Conservation (phyloP, 225 moss, liverwort and hornwort genomes). For the Pseudisothecium myosuroides region DNA sequence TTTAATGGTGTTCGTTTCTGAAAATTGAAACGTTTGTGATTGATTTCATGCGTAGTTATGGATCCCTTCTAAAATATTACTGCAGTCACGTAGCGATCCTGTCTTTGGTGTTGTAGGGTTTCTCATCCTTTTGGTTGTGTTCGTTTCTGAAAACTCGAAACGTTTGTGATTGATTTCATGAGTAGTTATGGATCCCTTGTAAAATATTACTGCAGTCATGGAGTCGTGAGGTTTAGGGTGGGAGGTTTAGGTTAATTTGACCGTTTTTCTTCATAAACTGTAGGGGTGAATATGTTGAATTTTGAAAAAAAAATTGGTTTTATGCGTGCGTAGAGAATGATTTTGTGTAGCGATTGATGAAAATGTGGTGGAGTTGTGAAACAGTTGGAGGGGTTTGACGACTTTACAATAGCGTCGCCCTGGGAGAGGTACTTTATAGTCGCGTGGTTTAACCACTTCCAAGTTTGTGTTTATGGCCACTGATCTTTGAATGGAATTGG, state of each 20-base stretch:
- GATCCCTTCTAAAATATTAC: background rate
- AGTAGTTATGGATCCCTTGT: background rate
- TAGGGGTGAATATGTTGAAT: background rate
- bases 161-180: background rate
- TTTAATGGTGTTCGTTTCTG: background rate
- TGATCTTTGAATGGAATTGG: background rate
- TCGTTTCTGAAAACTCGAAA: background rate
- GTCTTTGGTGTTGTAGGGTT: background rate
- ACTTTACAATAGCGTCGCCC: constrained; percentile 90
- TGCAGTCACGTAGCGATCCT: background rate
- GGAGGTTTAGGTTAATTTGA: background rate
- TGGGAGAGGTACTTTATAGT: constrained; percentile 71
- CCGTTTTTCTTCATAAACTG: background rate
- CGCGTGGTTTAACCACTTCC: background rate
- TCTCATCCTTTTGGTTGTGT: background rate
- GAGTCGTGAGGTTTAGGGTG: background rate
- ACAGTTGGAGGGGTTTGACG: constrained; percentile 92
- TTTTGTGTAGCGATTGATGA: background rate
- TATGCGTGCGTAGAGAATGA: background rate
- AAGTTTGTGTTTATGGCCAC: background rate
- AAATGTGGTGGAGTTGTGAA: background rate
- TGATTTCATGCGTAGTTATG: background rate
- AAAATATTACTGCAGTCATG: background rate
- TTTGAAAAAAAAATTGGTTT: background rate
- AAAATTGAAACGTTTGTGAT: background rate